Conservation (phyloP, 2,329 filamentous ascomycete genomes). For the Nectriaceae sp. region DNA sequence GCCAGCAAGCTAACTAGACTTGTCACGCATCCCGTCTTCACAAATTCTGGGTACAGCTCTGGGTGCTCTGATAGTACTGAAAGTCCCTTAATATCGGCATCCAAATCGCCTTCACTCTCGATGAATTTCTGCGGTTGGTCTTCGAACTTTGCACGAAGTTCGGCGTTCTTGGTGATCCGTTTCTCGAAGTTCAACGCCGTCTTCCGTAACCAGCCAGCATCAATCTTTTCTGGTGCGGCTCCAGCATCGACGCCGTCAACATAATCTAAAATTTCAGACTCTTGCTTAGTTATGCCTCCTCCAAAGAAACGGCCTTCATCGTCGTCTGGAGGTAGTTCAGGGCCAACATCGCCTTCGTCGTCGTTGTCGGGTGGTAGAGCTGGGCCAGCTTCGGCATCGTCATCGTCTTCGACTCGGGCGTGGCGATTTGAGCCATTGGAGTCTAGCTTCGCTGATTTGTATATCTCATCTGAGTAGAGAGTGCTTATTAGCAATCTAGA, state of each 20-base stretch:
- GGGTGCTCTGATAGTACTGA: slow-evolving; percentile 87
- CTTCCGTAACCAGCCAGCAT: slow-evolving; percentile 79
- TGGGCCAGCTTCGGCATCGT: slow-evolving; percentile 52
- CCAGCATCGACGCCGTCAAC: slow-evolving; percentile 60
- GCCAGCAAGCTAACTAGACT: slow-evolving; percentile 81
- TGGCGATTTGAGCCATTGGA: slow-evolving; percentile 48
- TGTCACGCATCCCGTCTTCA: slow-evolving; percentile 69
- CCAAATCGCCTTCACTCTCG: slow-evolving; percentile 82
- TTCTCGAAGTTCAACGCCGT: slow-evolving; percentile 84
- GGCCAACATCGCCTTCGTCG: slow-evolving; percentile 51
- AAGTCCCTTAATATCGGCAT: slow-evolving; percentile 82
- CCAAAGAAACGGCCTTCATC: slow-evolving; percentile 97
- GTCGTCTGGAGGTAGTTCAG: slow-evolving; percentile 49
- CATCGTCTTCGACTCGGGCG: slow-evolving; percentile 45
- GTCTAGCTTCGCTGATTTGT: slow-evolving; percentile 61
- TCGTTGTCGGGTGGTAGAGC: slow-evolving; percentile 52
- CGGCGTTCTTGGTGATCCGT: slow-evolving; percentile 86
- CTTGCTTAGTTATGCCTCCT: slow-evolving; percentile 79
- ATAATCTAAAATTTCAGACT: slow-evolving; percentile 83
- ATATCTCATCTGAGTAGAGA: slow-evolving; percentile 61
- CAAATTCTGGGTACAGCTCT: slow-evolving; percentile 79
- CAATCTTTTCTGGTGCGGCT: slow-evolving; percentile 70
- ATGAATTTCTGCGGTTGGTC: slow-evolving; percentile 81
- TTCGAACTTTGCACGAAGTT: slow-evolving; percentile 84
- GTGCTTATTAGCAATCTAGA: neutral